phyloP scores from a whole-genome alignment of 2,329 filamentous ascomycete species.

The Penicillium sumatraense region DNA sequence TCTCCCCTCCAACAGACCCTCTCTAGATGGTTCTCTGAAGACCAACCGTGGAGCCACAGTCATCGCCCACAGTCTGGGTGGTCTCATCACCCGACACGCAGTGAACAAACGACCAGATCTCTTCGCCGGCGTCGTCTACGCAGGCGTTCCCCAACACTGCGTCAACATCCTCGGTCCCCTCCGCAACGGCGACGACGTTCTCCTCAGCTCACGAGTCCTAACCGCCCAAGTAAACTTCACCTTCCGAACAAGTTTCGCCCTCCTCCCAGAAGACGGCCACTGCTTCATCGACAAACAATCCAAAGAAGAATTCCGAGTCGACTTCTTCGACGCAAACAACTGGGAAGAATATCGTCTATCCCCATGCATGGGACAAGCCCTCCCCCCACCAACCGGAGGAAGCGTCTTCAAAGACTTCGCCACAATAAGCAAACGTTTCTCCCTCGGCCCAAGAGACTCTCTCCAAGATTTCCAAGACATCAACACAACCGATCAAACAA shows the following conservation, averaged over 20 bases:
- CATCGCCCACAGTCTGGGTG: constrained; percentile 83
- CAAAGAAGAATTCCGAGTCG: constrained; percentile 76
- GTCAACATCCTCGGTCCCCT: constrained; percentile 90
- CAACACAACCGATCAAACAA: constrained; percentile 15
- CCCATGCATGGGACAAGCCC: constrained; percentile 72
- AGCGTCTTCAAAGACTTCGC: constrained; percentile 42
- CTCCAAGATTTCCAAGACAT: constrained; percentile 19
- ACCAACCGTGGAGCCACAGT: constrained; percentile 72
- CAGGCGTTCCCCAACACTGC: constrained; percentile 81
- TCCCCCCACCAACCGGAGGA: constrained; percentile 60
- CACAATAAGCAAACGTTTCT: constrained; percentile 45
- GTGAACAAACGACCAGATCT: constrained; percentile 85
- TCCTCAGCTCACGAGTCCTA: constrained; percentile 85
- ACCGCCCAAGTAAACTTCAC: constrained; percentile 91
- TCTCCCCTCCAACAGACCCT: constrained; percentile 70
- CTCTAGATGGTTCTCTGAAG: constrained; percentile 55
- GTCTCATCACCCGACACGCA: constrained; percentile 83
- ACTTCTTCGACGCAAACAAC: constrained; percentile 79
- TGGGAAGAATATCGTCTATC: constrained; percentile 82
- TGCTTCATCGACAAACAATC: constrained; percentile 87
- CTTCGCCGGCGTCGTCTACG: constrained; percentile 84
- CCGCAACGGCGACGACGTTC: constrained; percentile 88
- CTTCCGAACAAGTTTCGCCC: constrained; percentile 80
- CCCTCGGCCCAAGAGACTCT: constrained; percentile 25
- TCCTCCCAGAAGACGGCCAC: constrained; percentile 83